Conservation (phyloP, 78 protist species). For the Dictyostelium citrinum region DNA sequence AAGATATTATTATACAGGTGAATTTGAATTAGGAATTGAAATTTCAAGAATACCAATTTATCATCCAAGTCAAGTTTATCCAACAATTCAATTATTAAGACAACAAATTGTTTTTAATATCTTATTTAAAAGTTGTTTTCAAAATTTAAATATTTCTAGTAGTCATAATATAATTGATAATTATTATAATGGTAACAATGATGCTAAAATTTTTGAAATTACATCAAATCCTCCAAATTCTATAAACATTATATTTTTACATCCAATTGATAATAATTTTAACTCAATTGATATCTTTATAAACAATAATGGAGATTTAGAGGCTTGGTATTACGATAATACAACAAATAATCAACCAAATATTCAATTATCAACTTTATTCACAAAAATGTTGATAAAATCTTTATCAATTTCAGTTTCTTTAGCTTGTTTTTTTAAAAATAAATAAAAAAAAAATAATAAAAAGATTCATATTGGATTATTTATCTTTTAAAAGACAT, state of each 20-base stretch:
- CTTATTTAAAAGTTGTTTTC: constrained; percentile 47
- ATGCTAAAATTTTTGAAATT: constrained; percentile 30
- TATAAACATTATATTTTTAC: constrained; percentile 26
- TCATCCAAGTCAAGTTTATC: constrained; percentile 28
- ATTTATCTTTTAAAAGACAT: too few relatives aligned
- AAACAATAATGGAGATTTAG: neutral
- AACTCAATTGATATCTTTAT: constrained; percentile 22
- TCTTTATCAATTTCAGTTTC: constrained; percentile 35
- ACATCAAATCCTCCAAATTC: constrained; percentile 21
- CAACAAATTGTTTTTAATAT: constrained; percentile 29
- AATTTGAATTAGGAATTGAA: constrained; percentile 18
- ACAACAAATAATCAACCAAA: neutral
- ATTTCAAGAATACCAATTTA: constrained; percentile 14
- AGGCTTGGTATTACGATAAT: neutral
- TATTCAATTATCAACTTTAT: neutral
- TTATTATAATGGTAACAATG: neutral
- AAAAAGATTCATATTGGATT: too few relatives aligned
- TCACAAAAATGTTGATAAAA: neutral
- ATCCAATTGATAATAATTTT: constrained; percentile 3
- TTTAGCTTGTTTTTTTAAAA: neutral
- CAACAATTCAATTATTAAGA: constrained; percentile 24
- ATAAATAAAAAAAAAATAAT: neutral
- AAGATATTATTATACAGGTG: constrained; percentile 50
- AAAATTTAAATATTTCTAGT: neutral
- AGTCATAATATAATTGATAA: too few relatives aligned